phyloP scores from a whole-genome alignment of 176 grass and related monocot species.

The Avena sativa region DNA sequence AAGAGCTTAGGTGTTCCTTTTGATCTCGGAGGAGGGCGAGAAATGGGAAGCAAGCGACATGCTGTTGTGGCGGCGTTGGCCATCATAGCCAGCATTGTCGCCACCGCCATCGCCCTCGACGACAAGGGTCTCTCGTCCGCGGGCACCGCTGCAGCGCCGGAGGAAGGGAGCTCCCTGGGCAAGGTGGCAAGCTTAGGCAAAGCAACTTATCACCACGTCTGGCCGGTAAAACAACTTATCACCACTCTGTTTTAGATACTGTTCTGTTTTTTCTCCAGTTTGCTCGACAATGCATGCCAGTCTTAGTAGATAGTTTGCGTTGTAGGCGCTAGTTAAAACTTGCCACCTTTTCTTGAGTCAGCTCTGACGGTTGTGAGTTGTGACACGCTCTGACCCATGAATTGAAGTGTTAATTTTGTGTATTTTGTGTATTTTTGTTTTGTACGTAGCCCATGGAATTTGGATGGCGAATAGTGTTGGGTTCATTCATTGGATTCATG shows the following conservation, averaged over 20 bases:
- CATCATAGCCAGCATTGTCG: neutral
- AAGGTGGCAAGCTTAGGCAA: neutral
- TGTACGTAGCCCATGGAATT: constrained; percentile 47
- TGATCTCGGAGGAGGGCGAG: neutral
- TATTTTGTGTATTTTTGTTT: neutral
- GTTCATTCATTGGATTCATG: constrained; percentile 51
- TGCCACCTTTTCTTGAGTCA: neutral
- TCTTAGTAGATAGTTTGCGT: neutral
- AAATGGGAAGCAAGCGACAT: neutral
- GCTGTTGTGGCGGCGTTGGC: neutral
- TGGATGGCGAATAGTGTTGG: constrained; percentile 54
- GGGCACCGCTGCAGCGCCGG: neutral
- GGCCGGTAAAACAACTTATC: constrained; percentile 28
- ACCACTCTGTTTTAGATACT: neutral
- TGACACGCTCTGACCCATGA: neutral
- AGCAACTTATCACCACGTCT: constrained; percentile 36
- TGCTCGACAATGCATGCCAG: neutral
- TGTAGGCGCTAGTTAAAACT: neutral
- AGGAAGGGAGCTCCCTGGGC: neutral
- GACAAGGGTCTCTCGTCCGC: neutral
- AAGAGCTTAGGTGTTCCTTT: neutral
- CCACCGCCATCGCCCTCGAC: neutral
- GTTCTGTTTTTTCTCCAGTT: neutral
- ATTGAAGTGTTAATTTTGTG: constrained; percentile 1
- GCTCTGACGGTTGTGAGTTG: neutral